Evolutionary conservation across 2,329 filamentous ascomycete species (phyloP), one percentile per base, ranked within the genome.

Genomic region (Colletotrichum sp.): DNA sequence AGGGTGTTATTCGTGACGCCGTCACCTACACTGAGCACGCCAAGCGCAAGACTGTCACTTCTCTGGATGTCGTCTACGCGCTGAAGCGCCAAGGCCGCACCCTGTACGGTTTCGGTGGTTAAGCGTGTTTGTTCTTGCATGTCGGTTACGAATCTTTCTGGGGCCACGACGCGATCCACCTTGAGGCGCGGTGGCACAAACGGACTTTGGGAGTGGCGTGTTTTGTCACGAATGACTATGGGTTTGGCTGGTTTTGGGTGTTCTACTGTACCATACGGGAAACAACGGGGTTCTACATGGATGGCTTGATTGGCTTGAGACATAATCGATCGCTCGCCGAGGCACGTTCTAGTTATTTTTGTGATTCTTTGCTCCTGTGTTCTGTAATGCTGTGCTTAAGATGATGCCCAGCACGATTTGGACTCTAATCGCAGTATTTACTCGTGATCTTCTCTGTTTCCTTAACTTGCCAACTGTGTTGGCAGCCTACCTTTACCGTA

Each of bases 41-140:
- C 87, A 95, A 95, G 92, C 92, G 93, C 87, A 95, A 95, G 92
- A 95, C 93, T 12, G 93, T 95, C 86, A 95, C 92, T 49, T 93
- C 92, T 18, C 90, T 93, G 65, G 92, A 93, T 80, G 92, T 93
- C 30, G 92, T 93, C 85, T 93, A 93, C 80, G 91, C 91, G 63
- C 88, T 93, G 80, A 93, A 93, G 90, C 89, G 92, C 86, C 92
- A 93, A 88, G 92, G 92, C 84, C 90, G 94, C 84, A 95, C 94
- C 84, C 93, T 96, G 80, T 96, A 96, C 91, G 94, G 95, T 90
- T 96, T 96, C 91, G 95, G 95, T 91, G 95, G 94, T 91, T 96
- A 95, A 92, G 77, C 75, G 74, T 63, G 62, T 77, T 59, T 78
- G 26, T 76, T 79, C 76, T 80, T 83, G 77, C 80, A 82, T 84